These are phyloP conservation scores for Cryphonectria naterciae DNA, from an alignment of 2,329 filamentous ascomycete genomes.

Conservation along the genomic window DNA sequence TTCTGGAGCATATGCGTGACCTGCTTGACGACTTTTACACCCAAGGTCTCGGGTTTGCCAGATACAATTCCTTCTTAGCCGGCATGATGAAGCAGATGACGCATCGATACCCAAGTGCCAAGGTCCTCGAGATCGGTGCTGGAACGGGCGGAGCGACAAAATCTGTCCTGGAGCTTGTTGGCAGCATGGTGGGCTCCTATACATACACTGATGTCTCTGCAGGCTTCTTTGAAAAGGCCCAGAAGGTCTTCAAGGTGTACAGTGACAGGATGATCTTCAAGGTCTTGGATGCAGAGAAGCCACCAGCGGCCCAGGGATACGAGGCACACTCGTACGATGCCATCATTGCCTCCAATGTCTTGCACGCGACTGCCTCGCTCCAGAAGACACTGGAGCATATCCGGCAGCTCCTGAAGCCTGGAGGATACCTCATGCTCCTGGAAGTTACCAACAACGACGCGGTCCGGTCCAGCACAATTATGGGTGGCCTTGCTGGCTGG, in stretches of 20 bases:
- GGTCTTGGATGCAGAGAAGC: conserved; percentile 36
- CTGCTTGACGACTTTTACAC: conserved; percentile 38
- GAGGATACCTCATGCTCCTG: conserved; percentile 49
- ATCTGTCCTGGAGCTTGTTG: conserved; percentile 39
- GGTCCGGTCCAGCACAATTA: conserved; percentile 29
- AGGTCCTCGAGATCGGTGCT: conserved; percentile 45
- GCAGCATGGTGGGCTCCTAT: conserved; percentile 41
- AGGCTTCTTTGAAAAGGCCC: conserved; percentile 43
- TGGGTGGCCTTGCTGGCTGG: conserved; percentile 30
- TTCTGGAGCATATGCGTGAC: conserved; percentile 40
- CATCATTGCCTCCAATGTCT: conserved; percentile 43
- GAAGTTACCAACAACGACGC: conserved; percentile 40
- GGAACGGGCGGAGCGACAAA: conserved; percentile 47
- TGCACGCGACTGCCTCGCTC: conserved; percentile 43
- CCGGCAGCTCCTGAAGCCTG: conserved; percentile 45
- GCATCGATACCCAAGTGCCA: conserved; percentile 36
- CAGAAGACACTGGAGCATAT: conserved; percentile 38
- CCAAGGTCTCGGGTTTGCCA: conserved; percentile 32
- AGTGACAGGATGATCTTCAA: conserved; percentile 18
- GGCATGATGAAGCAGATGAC: conserved; percentile 39
- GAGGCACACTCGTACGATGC: conserved; percentile 39
- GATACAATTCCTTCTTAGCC: conserved; percentile 36
- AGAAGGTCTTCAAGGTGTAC: neutral
- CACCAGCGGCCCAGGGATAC: conserved; percentile 38
- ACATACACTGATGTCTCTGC: conserved; percentile 49